Evolutionary conservation across 257 asterid genomes (phyloP).

Genomic region (Solanum medicagineum): DNA sequence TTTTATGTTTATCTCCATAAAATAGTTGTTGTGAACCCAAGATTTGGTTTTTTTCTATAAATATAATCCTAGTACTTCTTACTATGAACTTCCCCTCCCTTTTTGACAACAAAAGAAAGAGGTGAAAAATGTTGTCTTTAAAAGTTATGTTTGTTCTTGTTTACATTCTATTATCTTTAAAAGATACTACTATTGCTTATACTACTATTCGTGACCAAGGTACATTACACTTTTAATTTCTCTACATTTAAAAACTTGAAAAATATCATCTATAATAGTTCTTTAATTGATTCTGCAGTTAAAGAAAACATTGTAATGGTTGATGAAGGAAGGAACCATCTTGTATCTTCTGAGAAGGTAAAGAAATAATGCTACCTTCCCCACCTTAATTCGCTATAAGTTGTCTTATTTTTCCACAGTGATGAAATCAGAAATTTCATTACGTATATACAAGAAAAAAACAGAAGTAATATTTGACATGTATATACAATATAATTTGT

Average conservation of each 20-base stretch:
- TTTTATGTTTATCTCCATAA: background rate
- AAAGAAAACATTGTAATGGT: background rate
- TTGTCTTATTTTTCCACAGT: background rate
- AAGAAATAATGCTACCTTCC: background rate
- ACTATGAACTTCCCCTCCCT: background rate
- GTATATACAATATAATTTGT: too few relatives aligned
- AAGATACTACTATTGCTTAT: background rate
- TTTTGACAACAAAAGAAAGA: background rate
- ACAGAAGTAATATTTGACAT: too few relatives aligned
- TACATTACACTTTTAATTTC: background rate
- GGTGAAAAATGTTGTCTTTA: conserved; percentile 7
- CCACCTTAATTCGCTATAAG: background rate
- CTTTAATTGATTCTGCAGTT: background rate
- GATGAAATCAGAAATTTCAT: background rate
- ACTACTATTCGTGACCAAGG: background rate
- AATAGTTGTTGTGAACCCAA: conserved; percentile 9
- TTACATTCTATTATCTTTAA: background rate
- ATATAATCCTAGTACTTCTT: background rate
- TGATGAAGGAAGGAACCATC: background rate
- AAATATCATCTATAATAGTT: background rate
- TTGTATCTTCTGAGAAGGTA: background rate
- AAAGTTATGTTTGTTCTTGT: conserved; percentile 8
- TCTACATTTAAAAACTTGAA: background rate
- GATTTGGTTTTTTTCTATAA: conserved; percentile 24
- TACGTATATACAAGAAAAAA: background rate